Evolutionary conservation across 2,329 filamentous ascomycete genomes (phyloP).

Genomic region (Hypoxylon rubiginosum): DNA sequence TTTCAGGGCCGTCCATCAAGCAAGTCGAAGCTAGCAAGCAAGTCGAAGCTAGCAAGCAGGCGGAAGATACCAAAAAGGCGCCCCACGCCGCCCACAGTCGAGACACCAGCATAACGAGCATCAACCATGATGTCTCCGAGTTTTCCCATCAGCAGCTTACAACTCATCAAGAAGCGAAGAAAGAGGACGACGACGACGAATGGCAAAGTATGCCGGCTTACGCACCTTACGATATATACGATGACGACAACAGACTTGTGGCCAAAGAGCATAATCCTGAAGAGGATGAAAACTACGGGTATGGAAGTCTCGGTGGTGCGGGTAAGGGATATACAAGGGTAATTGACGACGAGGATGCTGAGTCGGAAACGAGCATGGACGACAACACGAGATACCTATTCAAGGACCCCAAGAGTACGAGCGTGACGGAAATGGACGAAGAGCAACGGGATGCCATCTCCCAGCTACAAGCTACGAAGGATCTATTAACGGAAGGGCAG

Average conservation of each 20-base stretch:
- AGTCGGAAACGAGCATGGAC: constrained; percentile 95
- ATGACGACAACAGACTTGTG: constrained; percentile 90
- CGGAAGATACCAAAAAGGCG: constrained; percentile 42
- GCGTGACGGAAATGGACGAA: constrained; percentile 77
- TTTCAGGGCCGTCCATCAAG: constrained; percentile 51
- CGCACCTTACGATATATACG: constrained; percentile 93
- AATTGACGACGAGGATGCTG: constrained; percentile 93
- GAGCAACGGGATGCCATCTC: constrained; percentile 87
- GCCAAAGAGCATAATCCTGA: constrained; percentile 82
- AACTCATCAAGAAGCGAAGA: constrained; percentile 66
- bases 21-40: constrained; percentile 50
- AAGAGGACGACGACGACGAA: constrained; percentile 72
- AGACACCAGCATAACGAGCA: constrained; percentile 57
- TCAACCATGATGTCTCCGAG: constrained; percentile 71
- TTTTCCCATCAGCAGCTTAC: constrained; percentile 90
- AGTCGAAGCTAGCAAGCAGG: constrained; percentile 49
- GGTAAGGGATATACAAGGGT: constrained; percentile 96
- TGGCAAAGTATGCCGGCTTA: constrained; percentile 98
- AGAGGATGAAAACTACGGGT: constrained; percentile 76
- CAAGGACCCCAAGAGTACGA: constrained; percentile 75
- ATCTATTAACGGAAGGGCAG: constrained; percentile 93
- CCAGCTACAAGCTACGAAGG: constrained; percentile 96
- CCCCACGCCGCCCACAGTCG: constrained; percentile 53
- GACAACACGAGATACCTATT: constrained; percentile 98
- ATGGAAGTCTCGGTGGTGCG: constrained; percentile 85